Percentiles rank a stretch among this genome's conserved stretches.
phyloP scores from a whole-genome alignment of 108 stramenopile genomes.

The Nannochloropsis gaditana region DNA sequence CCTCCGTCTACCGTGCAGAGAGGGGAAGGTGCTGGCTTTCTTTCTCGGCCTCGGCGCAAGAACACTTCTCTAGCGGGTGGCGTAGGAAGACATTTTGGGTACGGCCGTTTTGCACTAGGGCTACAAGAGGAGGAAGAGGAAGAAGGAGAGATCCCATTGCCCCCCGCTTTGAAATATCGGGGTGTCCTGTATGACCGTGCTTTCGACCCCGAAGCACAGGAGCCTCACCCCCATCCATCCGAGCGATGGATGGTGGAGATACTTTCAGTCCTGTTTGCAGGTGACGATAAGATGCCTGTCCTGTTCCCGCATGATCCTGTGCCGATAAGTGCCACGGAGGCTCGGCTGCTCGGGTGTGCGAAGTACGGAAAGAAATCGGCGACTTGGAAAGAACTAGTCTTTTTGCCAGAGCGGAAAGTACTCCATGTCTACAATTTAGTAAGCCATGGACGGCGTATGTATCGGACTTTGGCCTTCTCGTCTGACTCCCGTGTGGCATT shows the following conservation, averaged over 20 bases:
- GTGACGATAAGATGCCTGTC: not conserved
- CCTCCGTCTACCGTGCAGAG: not conserved
- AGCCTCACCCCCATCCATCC: not conserved
- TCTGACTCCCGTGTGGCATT: not conserved
- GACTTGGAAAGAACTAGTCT: constrained; percentile 36
- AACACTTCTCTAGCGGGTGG: not conserved
- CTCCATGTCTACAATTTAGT: constrained; percentile 34
- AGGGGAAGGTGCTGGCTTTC: not conserved
- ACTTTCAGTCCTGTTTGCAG: not conserved
- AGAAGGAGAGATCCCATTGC: not conserved
- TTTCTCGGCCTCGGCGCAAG: not conserved
- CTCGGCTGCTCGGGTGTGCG: constrained; percentile 1
- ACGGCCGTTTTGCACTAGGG: constrained; percentile 4
- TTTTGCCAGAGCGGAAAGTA: constrained; percentile 26
- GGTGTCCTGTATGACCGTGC: not conserved
- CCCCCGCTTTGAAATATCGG: not conserved
- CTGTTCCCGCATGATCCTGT: not conserved
- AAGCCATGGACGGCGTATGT: constrained; percentile 31
- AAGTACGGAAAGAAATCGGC: not conserved
- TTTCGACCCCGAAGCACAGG: not conserved
- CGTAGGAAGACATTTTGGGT: not conserved
- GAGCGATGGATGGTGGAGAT: not conserved
- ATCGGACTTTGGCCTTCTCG: constrained; percentile 22
- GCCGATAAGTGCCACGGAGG: not conserved
- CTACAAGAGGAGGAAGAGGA: not conserved